Conservation (phyloP, 2,329 filamentous ascomycete species). For the Shiraia sp. region DNA sequence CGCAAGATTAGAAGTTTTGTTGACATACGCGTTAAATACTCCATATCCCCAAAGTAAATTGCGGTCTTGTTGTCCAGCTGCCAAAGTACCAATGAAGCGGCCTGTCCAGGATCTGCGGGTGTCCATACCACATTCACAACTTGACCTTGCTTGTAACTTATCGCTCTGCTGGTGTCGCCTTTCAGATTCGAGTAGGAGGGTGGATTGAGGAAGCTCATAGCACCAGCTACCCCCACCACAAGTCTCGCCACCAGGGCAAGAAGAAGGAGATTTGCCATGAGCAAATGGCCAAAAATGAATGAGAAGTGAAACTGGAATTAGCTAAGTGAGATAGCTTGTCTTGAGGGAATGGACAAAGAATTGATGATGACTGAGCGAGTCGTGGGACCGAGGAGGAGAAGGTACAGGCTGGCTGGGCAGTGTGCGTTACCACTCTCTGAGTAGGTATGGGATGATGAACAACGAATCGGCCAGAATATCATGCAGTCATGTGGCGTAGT, state of each 20-base stretch:
- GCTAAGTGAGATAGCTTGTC: too few species aligned
- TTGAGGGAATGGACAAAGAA: too few species aligned
- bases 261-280: too few species aligned
- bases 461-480: too few species aligned
- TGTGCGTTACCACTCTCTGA: too few species aligned
- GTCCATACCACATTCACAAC: slow-evolving; percentile 3
- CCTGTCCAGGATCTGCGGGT: background rate
- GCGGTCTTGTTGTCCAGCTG: slow-evolving; percentile 5
- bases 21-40: slow-evolving; percentile 8
- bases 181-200: background rate
- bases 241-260: background rate
- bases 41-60: slow-evolving; percentile 1
- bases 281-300: too few species aligned
- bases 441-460: too few species aligned
- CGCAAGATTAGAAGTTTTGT: background rate
- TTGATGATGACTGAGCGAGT: too few species aligned
- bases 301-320: too few species aligned
- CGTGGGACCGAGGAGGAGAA: too few species aligned
- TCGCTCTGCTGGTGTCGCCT: background rate
- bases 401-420: too few species aligned
- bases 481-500: background rate
- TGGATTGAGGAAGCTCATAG: slow-evolving; percentile 7
- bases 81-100: slow-evolving; percentile 5
- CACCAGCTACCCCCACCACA: background rate
- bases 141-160: background rate